Base-by-base conservation (phyloP, 2,329 filamentous ascomycete species). In the Dothideomycetes sp. region DNA sequence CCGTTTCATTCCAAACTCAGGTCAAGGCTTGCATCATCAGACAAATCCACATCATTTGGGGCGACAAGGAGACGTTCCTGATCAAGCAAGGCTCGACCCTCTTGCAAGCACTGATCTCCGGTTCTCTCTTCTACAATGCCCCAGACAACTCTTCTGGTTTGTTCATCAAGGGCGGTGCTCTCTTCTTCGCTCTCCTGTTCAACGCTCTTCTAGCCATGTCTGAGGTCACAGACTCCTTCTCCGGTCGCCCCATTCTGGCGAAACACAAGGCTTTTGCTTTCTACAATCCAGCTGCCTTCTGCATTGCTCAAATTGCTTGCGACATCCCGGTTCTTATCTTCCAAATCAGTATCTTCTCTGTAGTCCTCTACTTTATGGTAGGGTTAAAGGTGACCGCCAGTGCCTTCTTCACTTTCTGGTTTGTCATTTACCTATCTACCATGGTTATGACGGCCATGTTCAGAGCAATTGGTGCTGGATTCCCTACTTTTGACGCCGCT, bases 51-150 rank as follows among this genome's bases (percentile, higher is more conserved):
- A 76, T 82, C 19, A 51, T 82, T 1, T 74, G 70, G 66, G 78
- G 78, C 28, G 77, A 82, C 56, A 79, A 77, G 49, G 65, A 71
- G 0, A 78, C 75, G 0, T 74, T 81, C 27, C 49, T 78, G 46
- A 76, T 80, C 59, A 80, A 78, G 53, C 76, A 81, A 49, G 57
- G 65, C 4, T 68, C 70, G 0, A 77, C 72, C 1, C 51, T 82
- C 6, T 50, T 67, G 0, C 74, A 80, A 50, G 76, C 78, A 0
- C 57, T 84, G 4, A 73, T 83, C 43, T 66, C 71, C 2, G 79
- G 78, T 5, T 82, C 78, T 0, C 65, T 83, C 3, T 84, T 84
- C 59, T 84, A 82, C 59, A 68, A 78, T 41, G 73, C 78, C 0
- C 70, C 77, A 0, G 45, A 61, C 17, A 74, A 70, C 35, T 74